phyloP scores from a whole-genome alignment of 805 yeast species.

The Starmerella floricola region DNA sequence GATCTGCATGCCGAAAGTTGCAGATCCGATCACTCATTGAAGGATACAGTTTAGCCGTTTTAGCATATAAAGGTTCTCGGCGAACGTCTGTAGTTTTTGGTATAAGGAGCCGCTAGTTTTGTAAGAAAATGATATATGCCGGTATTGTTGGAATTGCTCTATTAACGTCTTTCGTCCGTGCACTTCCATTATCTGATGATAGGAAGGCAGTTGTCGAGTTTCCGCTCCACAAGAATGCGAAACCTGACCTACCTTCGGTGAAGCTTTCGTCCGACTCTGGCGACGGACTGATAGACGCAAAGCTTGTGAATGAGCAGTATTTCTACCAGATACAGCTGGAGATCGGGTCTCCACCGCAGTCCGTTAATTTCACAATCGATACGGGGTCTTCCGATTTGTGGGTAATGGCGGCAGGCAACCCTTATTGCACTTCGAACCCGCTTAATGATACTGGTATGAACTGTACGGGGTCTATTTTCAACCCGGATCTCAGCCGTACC shows the following conservation, averaged over 20 bases:
- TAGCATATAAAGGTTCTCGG: too few relatives aligned
- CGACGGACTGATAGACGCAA: not conserved
- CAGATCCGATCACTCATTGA: too few relatives aligned
- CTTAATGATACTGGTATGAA: constrained; percentile 19
- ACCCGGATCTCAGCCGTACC: constrained; percentile 25
- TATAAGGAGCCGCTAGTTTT: too few relatives aligned
- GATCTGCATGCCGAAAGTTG: too few relatives aligned
- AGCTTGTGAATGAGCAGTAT: constrained; percentile 12
- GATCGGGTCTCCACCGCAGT: constrained; percentile 44
- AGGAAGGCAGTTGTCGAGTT: constrained; percentile 4
- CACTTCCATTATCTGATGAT: too few relatives aligned
- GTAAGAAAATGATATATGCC: too few relatives aligned
- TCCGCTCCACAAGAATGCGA: constrained; percentile 5
- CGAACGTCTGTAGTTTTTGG: too few relatives aligned
- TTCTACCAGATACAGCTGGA: constrained; percentile 25
- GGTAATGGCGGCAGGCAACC: constrained; percentile 31
- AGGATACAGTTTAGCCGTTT: too few relatives aligned
- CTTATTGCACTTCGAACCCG: constrained; percentile 10
- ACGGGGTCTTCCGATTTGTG: constrained; percentile 66
- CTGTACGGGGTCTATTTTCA: constrained; percentile 23
- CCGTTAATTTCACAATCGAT: constrained; percentile 45
- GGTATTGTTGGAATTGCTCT: too few relatives aligned
- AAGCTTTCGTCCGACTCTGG: not conserved
- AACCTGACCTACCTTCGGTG: not conserved
- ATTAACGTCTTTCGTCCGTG: too few relatives aligned